A percentile compares a stretch with the other conserved stretches of the same genome.
Conservation (phyloP, 1,284 basidiomycete genomes). For the Bondarzewia mesenterica region DNA sequence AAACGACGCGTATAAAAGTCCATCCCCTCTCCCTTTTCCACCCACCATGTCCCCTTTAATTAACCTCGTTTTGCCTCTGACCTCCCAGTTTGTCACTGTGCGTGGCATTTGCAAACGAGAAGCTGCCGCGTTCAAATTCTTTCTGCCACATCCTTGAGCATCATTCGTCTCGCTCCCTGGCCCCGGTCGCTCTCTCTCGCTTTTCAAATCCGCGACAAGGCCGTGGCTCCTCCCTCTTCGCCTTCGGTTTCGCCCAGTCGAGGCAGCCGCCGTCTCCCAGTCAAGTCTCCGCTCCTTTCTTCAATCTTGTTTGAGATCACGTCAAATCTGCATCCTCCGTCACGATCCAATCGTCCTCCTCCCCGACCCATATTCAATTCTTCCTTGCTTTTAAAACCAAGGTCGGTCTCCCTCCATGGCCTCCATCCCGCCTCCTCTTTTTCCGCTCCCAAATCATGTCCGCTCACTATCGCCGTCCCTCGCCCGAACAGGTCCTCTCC, state of each 20-base stretch:
- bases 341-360: neutral
- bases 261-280: neutral
- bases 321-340: neutral
- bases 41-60: neutral
- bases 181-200: neutral
- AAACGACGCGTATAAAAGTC: neutral
- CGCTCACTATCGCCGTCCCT: neutral
- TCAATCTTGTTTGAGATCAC: neutral
- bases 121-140: neutral
- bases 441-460: neutral
- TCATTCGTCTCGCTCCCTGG: neutral
- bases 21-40: neutral
- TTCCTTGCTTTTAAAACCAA: neutral
- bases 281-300: neutral
- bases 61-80: neutral
- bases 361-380: neutral
- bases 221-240: neutral
- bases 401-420: neutral
- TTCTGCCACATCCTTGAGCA: neutral
- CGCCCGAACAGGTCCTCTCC: neutral
- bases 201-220: neutral
- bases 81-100: neutral
- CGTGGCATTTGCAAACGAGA: neutral
- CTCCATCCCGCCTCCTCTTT: neutral
- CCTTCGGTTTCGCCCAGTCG: neutral